A percentile compares a stretch with the other conserved stretches of the same genome.
phyloP scores from a whole-genome alignment of 2,329 filamentous ascomycete genomes.

The Ophiostoma himal-ulmi region DNA sequence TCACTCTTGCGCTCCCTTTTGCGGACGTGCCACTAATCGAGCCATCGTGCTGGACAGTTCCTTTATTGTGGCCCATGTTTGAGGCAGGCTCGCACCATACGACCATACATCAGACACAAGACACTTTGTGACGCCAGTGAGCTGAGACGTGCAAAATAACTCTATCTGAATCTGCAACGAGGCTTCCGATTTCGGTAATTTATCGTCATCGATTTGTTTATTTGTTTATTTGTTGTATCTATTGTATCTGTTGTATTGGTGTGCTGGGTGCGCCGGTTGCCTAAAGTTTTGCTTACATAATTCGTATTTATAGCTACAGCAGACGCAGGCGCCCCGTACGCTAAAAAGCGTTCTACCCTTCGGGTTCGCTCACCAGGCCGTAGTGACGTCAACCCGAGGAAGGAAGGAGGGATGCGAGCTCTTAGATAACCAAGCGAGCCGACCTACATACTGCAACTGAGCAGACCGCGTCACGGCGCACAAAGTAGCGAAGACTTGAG shows the following conservation, averaged over 20 bases:
- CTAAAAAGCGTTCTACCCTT: background rate
- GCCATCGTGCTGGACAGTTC: background rate
- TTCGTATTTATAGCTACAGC: background rate
- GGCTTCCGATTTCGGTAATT: background rate
- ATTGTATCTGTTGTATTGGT: background rate
- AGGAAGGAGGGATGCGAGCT: background rate
- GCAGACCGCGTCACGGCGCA: background rate
- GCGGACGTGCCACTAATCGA: background rate
- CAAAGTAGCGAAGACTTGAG: background rate
- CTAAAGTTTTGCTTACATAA: background rate
- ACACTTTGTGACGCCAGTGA: background rate
- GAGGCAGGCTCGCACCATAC: background rate
- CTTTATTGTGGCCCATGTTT: background rate
- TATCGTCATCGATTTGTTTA: background rate
- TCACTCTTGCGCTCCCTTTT: background rate
- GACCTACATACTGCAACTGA: background rate
- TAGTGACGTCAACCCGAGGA: conserved; percentile 8
- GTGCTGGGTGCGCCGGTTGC: background rate
- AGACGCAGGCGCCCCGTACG: background rate
- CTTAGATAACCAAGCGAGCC: background rate
- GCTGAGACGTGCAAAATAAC: background rate
- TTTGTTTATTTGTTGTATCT: background rate
- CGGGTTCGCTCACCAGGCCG: background rate
- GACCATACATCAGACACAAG: background rate
- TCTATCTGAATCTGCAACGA: too few species aligned